Conservation (phyloP, 2,329 filamentous ascomycete species). For the Blastomyces parvus region DNA sequence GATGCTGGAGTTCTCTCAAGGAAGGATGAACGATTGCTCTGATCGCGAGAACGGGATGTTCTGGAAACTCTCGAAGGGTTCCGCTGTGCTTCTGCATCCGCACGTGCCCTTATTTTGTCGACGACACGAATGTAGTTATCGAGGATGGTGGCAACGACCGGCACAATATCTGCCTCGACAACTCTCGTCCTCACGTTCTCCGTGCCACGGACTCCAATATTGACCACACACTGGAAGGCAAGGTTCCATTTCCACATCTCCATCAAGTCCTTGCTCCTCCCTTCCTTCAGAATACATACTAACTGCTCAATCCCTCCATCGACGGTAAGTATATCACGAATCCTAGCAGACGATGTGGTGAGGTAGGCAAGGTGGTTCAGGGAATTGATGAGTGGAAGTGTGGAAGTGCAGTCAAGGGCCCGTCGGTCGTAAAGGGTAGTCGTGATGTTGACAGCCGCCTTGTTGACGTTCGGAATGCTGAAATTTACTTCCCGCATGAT, state of each 20-base stretch:
- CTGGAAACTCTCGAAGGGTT: slow-evolving; percentile 27
- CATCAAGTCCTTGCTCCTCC: slow-evolving; percentile 96
- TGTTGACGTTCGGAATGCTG: slow-evolving; percentile 98
- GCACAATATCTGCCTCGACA: slow-evolving; percentile 97
- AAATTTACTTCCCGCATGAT: slow-evolving; percentile 99
- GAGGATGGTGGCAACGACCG: slow-evolving; percentile 93
- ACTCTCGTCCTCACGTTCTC: slow-evolving; percentile 89
- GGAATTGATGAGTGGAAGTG: slow-evolving; percentile 94
- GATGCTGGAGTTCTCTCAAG: slow-evolving; percentile 47
- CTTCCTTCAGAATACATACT: slow-evolving; percentile 96
- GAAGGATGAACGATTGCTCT: slow-evolving; percentile 27
- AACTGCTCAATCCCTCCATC: slow-evolving; percentile 96
- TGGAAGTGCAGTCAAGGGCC: slow-evolving; percentile 96
- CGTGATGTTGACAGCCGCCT: slow-evolving; percentile 97
- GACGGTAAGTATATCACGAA: slow-evolving; percentile 94
- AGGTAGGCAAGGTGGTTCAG: slow-evolving; percentile 98
- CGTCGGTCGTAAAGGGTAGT: slow-evolving; percentile 95
- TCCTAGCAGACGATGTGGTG: slow-evolving; percentile 93
- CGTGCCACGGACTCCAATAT: slow-evolving; percentile 92
- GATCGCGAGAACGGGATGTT: slow-evolving; percentile 21
- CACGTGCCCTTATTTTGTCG: slow-evolving; percentile 79
- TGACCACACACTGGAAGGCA: slow-evolving; percentile 97
- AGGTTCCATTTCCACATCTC: slow-evolving; percentile 99
- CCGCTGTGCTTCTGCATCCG: slow-evolving; percentile 64
- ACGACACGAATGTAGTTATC: slow-evolving; percentile 98